phyloP scores from a whole-genome alignment of 2,329 filamentous ascomycete species.

The Apiospora kogelbergensis region DNA sequence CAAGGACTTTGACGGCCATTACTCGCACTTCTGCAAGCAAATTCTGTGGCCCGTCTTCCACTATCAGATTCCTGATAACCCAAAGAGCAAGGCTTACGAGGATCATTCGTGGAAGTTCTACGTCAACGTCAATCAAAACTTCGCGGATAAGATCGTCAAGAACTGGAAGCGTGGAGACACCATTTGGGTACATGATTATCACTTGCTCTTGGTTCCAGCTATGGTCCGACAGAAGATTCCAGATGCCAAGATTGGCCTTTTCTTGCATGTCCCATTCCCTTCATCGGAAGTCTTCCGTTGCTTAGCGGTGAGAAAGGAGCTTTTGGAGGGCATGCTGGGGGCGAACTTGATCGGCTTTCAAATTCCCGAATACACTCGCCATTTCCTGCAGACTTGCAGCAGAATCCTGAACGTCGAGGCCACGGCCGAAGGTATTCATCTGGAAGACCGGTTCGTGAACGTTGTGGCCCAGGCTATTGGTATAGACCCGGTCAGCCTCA shows the following conservation, averaged over 20 bases:
- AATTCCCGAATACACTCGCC: constrained; percentile 87
- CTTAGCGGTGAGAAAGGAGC: constrained; percentile 79
- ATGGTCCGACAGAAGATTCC: constrained; percentile 91
- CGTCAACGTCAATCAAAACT: constrained; percentile 86
- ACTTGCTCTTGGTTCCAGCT: constrained; percentile 80
- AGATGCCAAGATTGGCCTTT: constrained; percentile 94
- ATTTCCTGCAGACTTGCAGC: constrained; percentile 95
- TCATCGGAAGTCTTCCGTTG: constrained; percentile 96
- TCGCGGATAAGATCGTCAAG: constrained; percentile 85
- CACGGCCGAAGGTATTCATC: constrained; percentile 80
- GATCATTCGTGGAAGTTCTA: constrained; percentile 98
- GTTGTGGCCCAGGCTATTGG: constrained; percentile 85
- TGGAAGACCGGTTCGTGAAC: constrained; percentile 92
- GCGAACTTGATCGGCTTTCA: constrained; percentile 94
- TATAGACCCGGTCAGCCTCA: constrained; percentile 79
- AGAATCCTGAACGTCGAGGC: constrained; percentile 90
- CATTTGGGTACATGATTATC: constrained; percentile 96
- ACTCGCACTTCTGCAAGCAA: constrained; percentile 95
- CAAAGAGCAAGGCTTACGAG: constrained; percentile 96
- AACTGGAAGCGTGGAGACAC: constrained; percentile 93
- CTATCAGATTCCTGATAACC: constrained; percentile 96
- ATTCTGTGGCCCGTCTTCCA: constrained; percentile 98
- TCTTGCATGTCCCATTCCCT: constrained; percentile 91
- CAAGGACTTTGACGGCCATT: constrained; percentile 92
- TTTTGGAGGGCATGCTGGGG: constrained; percentile 89